Evolutionary conservation across 257 asterid genomes (phyloP), one percentile per base, ranked within the genome.

Genomic region (Capsicum pubescens): DNA sequence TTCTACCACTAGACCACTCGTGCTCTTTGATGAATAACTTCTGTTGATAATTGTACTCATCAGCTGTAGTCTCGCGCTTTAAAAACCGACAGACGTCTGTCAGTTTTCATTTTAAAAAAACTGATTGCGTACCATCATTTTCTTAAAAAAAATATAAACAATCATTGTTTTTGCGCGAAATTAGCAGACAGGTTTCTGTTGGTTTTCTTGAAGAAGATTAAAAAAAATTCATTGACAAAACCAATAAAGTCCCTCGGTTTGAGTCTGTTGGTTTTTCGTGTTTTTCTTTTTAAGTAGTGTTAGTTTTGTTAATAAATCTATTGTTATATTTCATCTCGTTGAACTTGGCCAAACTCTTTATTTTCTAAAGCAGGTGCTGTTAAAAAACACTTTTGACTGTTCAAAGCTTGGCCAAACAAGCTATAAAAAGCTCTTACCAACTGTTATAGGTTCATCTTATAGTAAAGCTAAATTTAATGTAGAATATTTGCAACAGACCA

Each of bases 401-500:
- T 36, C 14, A 68, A 68, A 68, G 12, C 13, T 14, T 67, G 76
- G 76, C 76, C 21, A 67, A 67, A 14, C 12, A 36, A 35, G 72
- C 74, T 67, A 35, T 67, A 67, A 15, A 36, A 36, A 52, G 77
- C 77, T 15, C 26, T 68, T 68, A 68, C 77, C 52, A 68, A 68
- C 77, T 36, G 54, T 36, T 68, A 36, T 36, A 15, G 52, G 77
- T 68, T 14, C 26, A 39, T 66, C 72, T 68, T 15, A 39, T 36
- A 68, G 77, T 36, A 68, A 66, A 68, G 52, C 54, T 36, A 68
- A 36, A 26, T 26, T 26, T 68, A 36, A 15, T 68, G 77, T 68
- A 36, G 52, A 68, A 68, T 68, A 39, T 68, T 15, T 68, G 60
- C 80, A 48, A 19, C 60, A 72, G 60, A 72, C 12, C 80, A 72